Base-by-base conservation (phyloP, 345 rosid species). In the Microcos paniculata region DNA sequence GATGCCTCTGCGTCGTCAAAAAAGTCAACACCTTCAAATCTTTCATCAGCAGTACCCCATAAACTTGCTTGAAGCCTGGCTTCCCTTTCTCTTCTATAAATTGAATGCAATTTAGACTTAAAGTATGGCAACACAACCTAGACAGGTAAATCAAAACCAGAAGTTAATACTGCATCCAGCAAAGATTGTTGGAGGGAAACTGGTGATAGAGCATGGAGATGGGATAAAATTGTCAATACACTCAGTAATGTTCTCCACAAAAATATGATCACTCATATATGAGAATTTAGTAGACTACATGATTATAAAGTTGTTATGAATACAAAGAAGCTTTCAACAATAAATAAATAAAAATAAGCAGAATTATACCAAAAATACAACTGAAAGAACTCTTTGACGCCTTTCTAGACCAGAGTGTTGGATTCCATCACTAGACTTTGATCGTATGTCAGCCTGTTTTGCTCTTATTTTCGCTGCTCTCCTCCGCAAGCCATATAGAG, bases 101-200 rank as follows among this genome's bases (percentile, higher is more conserved):
- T 68, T 2, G 97, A 90, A 82, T 90, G 88, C 86, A 96, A 82
- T 85, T 93, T 96, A 19, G 97, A 92, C 85, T 91, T 96, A 21
- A 92, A 85, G 88, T 93, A 96, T 21, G 99, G 99, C 84, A 93
- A 76, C 43, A 92, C 98, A 82, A 93, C 99, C 98, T 96, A 82
- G 73, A 71, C 56, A 80, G 72, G 70, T 40, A 73, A 35, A 58
- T 21, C 65, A 66, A 74, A 68, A 51, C 57, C 43, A 72, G 21
- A 77, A 66, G 56, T 83, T 78, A 82, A 33, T 26, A 57, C 66
- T 62, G 58, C 67, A 72, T 79, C 72, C 43, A 76, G 71, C 70
- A 21, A 40, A 40, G 68, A 23, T 12, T 38, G 16, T 70, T 31
- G 7, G 51, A 23, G 70, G 38, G 43, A 24, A 31, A 67, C 70